These are phyloP conservation scores for Mycena vitilis DNA, from an alignment of 768 basidiomycete species.

Conservation along the genomic window DNA sequence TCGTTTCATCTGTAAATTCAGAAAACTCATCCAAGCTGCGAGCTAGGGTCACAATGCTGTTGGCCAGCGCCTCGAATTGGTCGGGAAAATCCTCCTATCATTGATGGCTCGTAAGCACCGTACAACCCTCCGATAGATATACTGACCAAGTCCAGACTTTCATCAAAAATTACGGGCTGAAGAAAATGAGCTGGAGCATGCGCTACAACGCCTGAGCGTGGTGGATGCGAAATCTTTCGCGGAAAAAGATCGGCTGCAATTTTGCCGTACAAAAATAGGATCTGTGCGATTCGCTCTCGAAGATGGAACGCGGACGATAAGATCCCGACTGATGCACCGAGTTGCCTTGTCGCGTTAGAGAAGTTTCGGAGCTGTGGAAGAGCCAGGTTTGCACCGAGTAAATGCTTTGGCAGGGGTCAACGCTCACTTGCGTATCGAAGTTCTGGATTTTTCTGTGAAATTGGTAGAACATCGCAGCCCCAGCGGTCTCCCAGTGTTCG, in stretches of 20 bases:
- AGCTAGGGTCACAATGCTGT: conserved; percentile 74
- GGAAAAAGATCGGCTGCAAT: conserved; percentile 87
- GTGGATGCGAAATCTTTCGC: conserved; percentile 63
- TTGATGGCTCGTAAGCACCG: neutral
- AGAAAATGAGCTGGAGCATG: conserved; percentile 59
- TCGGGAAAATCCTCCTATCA: conserved; percentile 70
- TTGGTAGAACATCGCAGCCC: conserved; percentile 71
- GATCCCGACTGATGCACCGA: conserved; percentile 82
- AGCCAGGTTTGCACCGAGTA: neutral
- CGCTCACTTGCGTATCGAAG: conserved; percentile 26
- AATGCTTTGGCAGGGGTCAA: too few species aligned
- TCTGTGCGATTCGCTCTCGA: conserved; percentile 75
- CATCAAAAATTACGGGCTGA: conserved; percentile 60
- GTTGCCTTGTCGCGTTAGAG: conserved; percentile 79
- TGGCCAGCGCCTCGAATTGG: conserved; percentile 70
- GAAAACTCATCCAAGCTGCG: conserved; percentile 83
- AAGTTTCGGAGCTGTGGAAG: conserved; percentile 73
- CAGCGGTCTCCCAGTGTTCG: conserved; percentile 73
- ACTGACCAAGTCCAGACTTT: conserved; percentile 59
- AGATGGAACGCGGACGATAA: conserved; percentile 80
- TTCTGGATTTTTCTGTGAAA: conserved; percentile 56
- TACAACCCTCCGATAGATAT: neutral
- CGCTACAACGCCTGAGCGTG: conserved; percentile 45
- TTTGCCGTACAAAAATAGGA: conserved; percentile 77
- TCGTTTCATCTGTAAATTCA: conserved; percentile 79